Evolutionary conservation across 768 basidiomycete genomes (phyloP).

Genomic region (Grammothele lineata): DNA sequence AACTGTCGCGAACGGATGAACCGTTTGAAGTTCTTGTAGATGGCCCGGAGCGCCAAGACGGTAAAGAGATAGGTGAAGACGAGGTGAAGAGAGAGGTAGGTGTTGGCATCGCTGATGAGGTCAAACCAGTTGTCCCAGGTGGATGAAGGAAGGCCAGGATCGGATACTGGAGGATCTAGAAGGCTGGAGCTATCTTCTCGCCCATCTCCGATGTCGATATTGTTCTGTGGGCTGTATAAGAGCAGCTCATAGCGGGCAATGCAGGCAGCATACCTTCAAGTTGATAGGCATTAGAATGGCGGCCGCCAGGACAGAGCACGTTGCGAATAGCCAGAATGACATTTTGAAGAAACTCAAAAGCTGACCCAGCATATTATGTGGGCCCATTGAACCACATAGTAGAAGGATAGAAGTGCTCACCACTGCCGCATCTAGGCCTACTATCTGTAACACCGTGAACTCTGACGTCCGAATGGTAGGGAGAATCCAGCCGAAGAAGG

Average conservation of each 20-base stretch:
- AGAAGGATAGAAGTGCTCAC: conserved; percentile 42
- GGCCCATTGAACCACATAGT: too few species aligned
- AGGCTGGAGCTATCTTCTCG: conserved; percentile 38
- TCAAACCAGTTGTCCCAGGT: conserved; percentile 66
- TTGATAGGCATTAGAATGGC: conserved; percentile 94
- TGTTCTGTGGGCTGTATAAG: conserved; percentile 43
- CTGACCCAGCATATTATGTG: conserved; percentile 41
- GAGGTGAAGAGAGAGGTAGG: conserved; percentile 85
- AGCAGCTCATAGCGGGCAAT: conserved; percentile 21
- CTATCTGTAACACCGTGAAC: conserved; percentile 91
- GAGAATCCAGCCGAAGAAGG: conserved; percentile 95
- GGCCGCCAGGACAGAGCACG: conserved; percentile 78
- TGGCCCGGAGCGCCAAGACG: conserved; percentile 75
- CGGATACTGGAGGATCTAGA: conserved; percentile 8
- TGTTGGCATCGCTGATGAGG: conserved; percentile 85
- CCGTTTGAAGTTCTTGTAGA: conserved; percentile 84
- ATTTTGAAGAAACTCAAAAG: conserved; percentile 94
- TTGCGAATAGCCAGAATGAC: conserved; percentile 86
- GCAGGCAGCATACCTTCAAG: conserved; percentile 72
- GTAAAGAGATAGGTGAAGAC: conserved; percentile 95
- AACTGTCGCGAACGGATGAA: conserved; percentile 90
- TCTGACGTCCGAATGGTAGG: conserved; percentile 90
- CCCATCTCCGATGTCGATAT: conserved; percentile 61
- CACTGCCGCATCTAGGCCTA: conserved; percentile 95
- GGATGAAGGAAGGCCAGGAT: conserved; percentile 8